Percentiles rank a stretch among this genome's conserved stretches.
Evolutionary conservation across 441 rosid genomes (phyloP).

Genomic region (Heliophila coronopifolia): DNA sequence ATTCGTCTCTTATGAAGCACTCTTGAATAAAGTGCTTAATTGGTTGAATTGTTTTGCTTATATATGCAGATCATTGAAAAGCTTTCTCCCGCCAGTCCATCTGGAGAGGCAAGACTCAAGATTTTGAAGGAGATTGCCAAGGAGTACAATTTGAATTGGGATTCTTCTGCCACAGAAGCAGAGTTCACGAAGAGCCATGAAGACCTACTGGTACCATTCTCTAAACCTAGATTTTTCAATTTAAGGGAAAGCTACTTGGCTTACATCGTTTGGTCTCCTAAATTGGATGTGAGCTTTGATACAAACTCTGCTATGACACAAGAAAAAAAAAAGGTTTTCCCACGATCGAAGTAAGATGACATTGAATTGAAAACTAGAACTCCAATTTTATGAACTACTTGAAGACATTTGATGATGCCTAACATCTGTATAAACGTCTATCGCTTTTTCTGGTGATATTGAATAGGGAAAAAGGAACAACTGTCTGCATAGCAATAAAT

Average conservation of each 20-base stretch:
- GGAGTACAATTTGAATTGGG: slow-evolving; percentile 72
- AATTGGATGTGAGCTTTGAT: background rate
- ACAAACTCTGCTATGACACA: background rate
- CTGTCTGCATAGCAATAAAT: background rate
- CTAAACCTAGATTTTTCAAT: background rate
- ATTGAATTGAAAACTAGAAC: background rate
- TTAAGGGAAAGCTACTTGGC: background rate
- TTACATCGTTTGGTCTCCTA: background rate
- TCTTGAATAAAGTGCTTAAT: background rate
- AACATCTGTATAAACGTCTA: background rate
- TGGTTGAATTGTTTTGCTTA: background rate
- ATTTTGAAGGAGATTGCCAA: slow-evolving; percentile 71
- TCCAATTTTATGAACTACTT: background rate
- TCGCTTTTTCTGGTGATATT: background rate
- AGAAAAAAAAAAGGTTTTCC: background rate
- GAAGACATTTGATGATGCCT: background rate
- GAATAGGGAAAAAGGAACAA: background rate
- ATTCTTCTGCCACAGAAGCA: slow-evolving; percentile 70
- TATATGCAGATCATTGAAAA: slow-evolving; percentile 68
- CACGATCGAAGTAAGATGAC: background rate
- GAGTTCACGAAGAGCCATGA: slow-evolving; percentile 78
- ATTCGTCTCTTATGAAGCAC: background rate
- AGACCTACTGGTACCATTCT: slow-evolving; percentile 64
- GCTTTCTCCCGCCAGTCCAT: slow-evolving; percentile 69
- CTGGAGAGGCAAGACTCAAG: slow-evolving; percentile 63